phyloP scores from a whole-genome alignment of 2,329 filamentous ascomycete species.

The Neonectria coccinea region DNA sequence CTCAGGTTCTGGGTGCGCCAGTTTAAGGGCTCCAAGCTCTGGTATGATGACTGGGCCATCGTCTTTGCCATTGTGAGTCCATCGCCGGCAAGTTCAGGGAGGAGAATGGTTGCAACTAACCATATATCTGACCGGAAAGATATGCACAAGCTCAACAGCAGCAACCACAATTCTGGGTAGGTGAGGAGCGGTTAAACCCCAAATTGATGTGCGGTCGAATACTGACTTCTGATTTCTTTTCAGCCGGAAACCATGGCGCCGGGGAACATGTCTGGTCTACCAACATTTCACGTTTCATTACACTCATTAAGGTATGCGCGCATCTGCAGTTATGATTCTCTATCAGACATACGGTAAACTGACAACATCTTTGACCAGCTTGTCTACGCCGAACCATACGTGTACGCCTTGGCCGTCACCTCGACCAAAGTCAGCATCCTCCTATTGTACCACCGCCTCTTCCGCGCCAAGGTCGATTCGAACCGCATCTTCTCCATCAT shows the following conservation, averaged over 20 bases:
- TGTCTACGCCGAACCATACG: slow-evolving; percentile 23
- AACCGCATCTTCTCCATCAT: slow-evolving; percentile 15
- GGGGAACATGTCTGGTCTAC: slow-evolving; percentile 28
- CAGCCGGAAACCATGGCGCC: slow-evolving; percentile 27
- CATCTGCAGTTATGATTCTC: not conserved
- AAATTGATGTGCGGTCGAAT: not conserved
- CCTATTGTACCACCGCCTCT: slow-evolving; percentile 28
- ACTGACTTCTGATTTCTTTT: not conserved
- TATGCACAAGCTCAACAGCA: slow-evolving; percentile 21
- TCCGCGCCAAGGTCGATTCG: slow-evolving; percentile 23
- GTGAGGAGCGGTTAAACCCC: not conserved
- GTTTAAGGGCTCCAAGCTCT: slow-evolving; percentile 19
- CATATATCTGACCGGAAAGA: not conserved
- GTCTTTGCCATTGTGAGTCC: slow-evolving; percentile 22
- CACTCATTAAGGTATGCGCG: slow-evolving; percentile 22
- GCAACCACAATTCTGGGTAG: slow-evolving; percentile 24
- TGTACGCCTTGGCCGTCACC: slow-evolving; percentile 27
- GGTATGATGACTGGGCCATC: slow-evolving; percentile 28
- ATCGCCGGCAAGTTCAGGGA: too few species aligned
- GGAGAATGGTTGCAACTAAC: not conserved
- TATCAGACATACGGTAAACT: not conserved
- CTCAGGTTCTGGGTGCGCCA: slow-evolving; percentile 23
- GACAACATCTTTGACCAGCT: slow-evolving; percentile 2
- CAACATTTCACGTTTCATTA: slow-evolving; percentile 21
- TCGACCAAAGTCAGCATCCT: slow-evolving; percentile 29